Conservation (phyloP, 176 grass and related monocot species). For the Triticum dicoccoides region DNA sequence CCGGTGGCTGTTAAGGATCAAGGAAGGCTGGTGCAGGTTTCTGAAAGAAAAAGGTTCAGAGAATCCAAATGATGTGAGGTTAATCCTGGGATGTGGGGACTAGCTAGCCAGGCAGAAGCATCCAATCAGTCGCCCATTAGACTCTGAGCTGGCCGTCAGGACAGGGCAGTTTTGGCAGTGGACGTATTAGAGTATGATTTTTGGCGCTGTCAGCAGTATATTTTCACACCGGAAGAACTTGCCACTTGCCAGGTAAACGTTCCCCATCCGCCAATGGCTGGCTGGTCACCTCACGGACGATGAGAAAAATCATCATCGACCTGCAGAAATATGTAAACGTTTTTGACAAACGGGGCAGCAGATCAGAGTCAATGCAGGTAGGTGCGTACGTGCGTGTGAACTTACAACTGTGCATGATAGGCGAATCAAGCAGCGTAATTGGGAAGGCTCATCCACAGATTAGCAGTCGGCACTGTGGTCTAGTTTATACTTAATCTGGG, state of each 20-base stretch:
- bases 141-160: background rate
- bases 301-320: background rate
- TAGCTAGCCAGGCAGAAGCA: background rate
- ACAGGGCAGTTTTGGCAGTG: background rate
- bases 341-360: slow-evolving; percentile 7
- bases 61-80: background rate
- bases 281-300: background rate
- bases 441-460: slow-evolving; percentile 1
- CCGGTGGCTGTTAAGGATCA: too few species aligned
- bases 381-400: slow-evolving; percentile 31
- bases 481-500: background rate
- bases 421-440: background rate
- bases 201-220: background rate
- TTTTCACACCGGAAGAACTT: background rate
- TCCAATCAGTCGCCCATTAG: background rate
- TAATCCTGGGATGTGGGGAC: background rate
- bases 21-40: too few species aligned
- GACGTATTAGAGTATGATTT: background rate
- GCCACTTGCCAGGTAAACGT: background rate
- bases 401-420: background rate
- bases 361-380: slow-evolving; percentile 36
- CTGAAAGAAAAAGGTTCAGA: too few species aligned
- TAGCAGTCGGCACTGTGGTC: background rate
- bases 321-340: slow-evolving; percentile 17
- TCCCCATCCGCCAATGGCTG: slow-evolving; percentile 4